A percentile compares a stretch with the other conserved stretches of the same genome.
Conservation (phyloP, 208 protist genomes). For the Wallacemonas rigidus region DNA sequence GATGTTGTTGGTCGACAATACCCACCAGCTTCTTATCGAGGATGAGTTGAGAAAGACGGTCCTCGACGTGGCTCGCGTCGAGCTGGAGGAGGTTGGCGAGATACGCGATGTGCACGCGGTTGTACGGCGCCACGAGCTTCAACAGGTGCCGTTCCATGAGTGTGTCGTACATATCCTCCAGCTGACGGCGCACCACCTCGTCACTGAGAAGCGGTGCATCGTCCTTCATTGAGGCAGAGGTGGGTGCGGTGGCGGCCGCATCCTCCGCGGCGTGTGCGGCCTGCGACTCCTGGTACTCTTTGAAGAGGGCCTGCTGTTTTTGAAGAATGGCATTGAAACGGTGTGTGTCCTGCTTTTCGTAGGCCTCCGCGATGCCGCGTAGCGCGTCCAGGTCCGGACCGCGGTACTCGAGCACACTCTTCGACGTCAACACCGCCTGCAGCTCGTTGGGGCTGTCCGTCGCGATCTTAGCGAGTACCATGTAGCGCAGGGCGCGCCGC, state of each 20-base stretch:
- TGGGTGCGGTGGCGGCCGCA: slow-evolving; percentile 9
- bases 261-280: slow-evolving; percentile 21
- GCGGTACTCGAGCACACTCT: slow-evolving; percentile 94
- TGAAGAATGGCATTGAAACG: slow-evolving; percentile 89
- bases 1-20: slow-evolving; percentile 89
- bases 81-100: slow-evolving; percentile 93
- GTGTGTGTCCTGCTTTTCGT: slow-evolving; percentile 93
- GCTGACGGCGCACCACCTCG: slow-evolving; percentile 90
- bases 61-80: slow-evolving; percentile 71
- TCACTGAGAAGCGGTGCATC: slow-evolving; percentile 77
- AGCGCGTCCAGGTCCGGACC: slow-evolving; percentile 93
- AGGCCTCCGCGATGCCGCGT: slow-evolving; percentile 93
- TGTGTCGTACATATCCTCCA: slow-evolving; percentile 95
- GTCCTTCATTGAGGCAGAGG: not conserved
- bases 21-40: slow-evolving; percentile 97
- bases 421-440: slow-evolving; percentile 66
- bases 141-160: slow-evolving; percentile 96
- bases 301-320: slow-evolving; percentile 27
- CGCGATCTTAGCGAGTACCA: slow-evolving; percentile 97
- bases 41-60: slow-evolving; percentile 98
- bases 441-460: slow-evolving; percentile 82
- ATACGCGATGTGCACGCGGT: slow-evolving; percentile 95
- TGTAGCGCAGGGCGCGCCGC: slow-evolving; percentile 95
- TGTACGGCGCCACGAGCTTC: slow-evolving; percentile 97
- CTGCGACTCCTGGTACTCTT: slow-evolving; percentile 13